These are phyloP conservation scores for Umbelopsis sp. DNA, from an alignment of 371 early-diverging fungal genomes.

Conservation along the genomic window DNA sequence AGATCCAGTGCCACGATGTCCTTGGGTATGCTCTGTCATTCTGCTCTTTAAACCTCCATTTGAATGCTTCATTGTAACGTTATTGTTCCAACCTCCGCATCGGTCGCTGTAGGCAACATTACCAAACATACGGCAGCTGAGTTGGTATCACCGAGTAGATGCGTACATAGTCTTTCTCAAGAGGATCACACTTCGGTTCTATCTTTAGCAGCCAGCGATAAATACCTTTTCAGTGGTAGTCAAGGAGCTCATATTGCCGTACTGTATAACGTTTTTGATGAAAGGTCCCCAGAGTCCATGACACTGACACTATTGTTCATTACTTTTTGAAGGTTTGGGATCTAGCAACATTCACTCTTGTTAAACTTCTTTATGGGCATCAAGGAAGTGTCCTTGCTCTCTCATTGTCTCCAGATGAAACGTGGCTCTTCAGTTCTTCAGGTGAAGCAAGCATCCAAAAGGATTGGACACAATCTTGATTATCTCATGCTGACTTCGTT, in stretches of 20 bases:
- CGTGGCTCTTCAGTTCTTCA: slow-evolving; percentile 73
- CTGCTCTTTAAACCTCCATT: background rate
- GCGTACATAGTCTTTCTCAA: slow-evolving; percentile 65
- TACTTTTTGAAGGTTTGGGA: slow-evolving; percentile 67
- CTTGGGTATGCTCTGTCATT: background rate
- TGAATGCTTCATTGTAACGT: background rate
- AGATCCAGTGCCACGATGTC: no score
- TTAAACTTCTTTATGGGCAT: slow-evolving; percentile 66
- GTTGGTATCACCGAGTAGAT: slow-evolving; percentile 40
- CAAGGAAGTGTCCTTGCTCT: slow-evolving; percentile 70
- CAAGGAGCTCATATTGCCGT: slow-evolving; percentile 69
- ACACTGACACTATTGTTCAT: background rate
- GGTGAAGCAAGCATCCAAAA: slow-evolving; percentile 36
- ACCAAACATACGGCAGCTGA: slow-evolving; percentile 25
- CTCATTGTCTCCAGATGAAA: slow-evolving; percentile 55
- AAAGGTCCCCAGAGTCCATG: background rate
- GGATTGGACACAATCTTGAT: background rate
- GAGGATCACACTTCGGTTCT: slow-evolving; percentile 69
- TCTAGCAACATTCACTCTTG: slow-evolving; percentile 63
- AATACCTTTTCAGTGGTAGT: slow-evolving; percentile 73
- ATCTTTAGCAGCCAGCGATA: slow-evolving; percentile 62
- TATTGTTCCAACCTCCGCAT: background rate
- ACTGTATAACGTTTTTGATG: slow-evolving; percentile 37
- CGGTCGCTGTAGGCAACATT: slow-evolving; percentile 30
- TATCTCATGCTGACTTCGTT: background rate